Evolutionary conservation across 1,284 basidiomycete species (phyloP).

Genomic region (Gymnopus androsaceus): DNA sequence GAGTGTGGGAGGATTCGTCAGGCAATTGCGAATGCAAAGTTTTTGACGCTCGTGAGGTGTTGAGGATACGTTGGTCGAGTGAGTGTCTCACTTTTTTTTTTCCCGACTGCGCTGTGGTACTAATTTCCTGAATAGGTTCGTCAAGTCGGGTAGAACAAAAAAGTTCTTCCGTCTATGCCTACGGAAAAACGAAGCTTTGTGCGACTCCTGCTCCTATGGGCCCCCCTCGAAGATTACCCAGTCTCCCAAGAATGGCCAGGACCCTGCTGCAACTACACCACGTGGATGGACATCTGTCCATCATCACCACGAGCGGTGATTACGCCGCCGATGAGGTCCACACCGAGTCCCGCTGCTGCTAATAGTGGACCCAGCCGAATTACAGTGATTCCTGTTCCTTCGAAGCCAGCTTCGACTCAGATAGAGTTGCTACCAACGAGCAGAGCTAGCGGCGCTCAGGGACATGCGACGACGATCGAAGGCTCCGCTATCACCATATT

Average conservation of each 20-base stretch:
- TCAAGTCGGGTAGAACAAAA: conserved; percentile 65
- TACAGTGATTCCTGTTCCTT: background rate
- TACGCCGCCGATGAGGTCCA: background rate
- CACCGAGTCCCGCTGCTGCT: background rate
- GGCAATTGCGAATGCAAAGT: conserved; percentile 63
- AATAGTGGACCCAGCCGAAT: background rate
- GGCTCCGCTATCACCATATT: too few species aligned
- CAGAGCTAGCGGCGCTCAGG: too few species aligned
- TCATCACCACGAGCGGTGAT: background rate
- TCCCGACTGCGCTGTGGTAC: background rate
- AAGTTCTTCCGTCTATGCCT: conserved; percentile 83
- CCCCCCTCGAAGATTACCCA: conserved; percentile 69
- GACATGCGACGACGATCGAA: too few species aligned
- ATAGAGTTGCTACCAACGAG: background rate
- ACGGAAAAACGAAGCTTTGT: conserved; percentile 78
- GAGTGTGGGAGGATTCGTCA: conserved; percentile 81
- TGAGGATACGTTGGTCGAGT: conserved; percentile 82
- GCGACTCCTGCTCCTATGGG: conserved; percentile 82
- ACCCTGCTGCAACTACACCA: background rate
- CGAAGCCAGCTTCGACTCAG: background rate
- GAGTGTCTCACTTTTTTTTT: conserved; percentile 31
- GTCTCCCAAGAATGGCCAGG: conserved; percentile 50
- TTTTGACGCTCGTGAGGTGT: conserved; percentile 70
- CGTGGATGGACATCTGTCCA: conserved; percentile 16
- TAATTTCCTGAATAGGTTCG: conserved; percentile 49